Evolutionary conservation across 2,329 filamentous ascomycete species (phyloP).

Genomic region (Triangularia verruculosa): DNA sequence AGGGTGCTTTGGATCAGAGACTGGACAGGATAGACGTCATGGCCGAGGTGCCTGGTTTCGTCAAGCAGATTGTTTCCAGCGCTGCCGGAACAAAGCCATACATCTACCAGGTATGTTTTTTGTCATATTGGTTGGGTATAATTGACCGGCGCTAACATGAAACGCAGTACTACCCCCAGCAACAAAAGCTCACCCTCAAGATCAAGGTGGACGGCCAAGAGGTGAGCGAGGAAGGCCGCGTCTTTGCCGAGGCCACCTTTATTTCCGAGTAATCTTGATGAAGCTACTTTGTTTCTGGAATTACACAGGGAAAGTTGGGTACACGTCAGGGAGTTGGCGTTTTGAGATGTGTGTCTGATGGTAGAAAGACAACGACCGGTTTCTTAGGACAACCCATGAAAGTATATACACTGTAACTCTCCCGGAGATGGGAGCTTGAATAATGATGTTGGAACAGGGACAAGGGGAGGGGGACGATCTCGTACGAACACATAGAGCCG

Average conservation of each 20-base stretch:
- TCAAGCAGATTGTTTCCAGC: slow-evolving; percentile 87
- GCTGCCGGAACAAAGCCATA: slow-evolving; percentile 93
- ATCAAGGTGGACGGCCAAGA: slow-evolving; percentile 81
- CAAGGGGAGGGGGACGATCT: background rate
- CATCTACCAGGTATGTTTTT: slow-evolving; percentile 78
- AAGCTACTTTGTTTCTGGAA: background rate
- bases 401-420: background rate
- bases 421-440: slow-evolving; percentile 17
- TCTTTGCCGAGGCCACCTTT: slow-evolving; percentile 94
- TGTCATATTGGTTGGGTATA: background rate
- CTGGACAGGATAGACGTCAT: slow-evolving; percentile 90
- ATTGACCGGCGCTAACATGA: slow-evolving; percentile 25
- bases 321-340: slow-evolving; percentile 1
- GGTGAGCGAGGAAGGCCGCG: slow-evolving; percentile 69
- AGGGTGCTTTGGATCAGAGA: slow-evolving; percentile 64
- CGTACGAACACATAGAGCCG: background rate
- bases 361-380: background rate
- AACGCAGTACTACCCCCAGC: slow-evolving; percentile 65
- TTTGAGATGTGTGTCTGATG: background rate
- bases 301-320: background rate
- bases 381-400: background rate
- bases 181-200: slow-evolving; percentile 68
- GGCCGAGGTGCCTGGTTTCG: slow-evolving; percentile 91
- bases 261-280: slow-evolving; percentile 59
- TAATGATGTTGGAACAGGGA: slow-evolving; percentile 10